Evolutionary conservation across 371 early-diverging fungal genomes (phyloP), one percentile per base, ranked within the genome.

Genomic region (Actinomortierella wolfii): DNA sequence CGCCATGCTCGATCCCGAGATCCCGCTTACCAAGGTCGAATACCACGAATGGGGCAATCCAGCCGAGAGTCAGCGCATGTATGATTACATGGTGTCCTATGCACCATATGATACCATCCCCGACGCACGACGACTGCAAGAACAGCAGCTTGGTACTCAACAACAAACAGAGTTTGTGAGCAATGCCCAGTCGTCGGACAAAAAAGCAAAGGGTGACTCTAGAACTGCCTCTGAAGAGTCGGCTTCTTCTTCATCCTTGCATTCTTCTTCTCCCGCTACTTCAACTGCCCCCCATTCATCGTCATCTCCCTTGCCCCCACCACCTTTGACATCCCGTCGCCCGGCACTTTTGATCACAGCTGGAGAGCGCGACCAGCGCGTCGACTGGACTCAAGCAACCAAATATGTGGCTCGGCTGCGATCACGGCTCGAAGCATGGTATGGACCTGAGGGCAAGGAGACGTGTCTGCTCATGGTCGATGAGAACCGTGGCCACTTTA

Each of bases 21-120:
- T 90, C 9, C 94, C 96, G 0, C 62, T 94, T 2, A 90, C 96
- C 3, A 77, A 81, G 45, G 86, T 90, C 40, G 96, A 95, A 63
- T 85, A 82, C 50, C 78, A 84, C 9, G 96, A 95, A 63, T 95
- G 96, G 96, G 96, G 96, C 0, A 88, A 94, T 65, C 93, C 92
- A 14, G 61, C 83, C 0, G 66, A 79, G 9, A 81, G 82, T 34
- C 24, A 57, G 0, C 54, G 68, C 4, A 84, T 79, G 15, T 92
- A 89, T 65, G 79, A 84, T 40, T 69, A 79, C 25, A 89, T 94
- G 28, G 56, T 74, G 9, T 62, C 68, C 41, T 94, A 92, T 57
- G 84, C 93, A 7, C 94, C 94, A 0, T 94, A 93, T 60, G 94
- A 93, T 49, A 90, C 88, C 56, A 76, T 92, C n/a, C 70, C 64